phyloP scores from a whole-genome alignment of 1,284 basidiomycete species.

The Irpex sp. region DNA sequence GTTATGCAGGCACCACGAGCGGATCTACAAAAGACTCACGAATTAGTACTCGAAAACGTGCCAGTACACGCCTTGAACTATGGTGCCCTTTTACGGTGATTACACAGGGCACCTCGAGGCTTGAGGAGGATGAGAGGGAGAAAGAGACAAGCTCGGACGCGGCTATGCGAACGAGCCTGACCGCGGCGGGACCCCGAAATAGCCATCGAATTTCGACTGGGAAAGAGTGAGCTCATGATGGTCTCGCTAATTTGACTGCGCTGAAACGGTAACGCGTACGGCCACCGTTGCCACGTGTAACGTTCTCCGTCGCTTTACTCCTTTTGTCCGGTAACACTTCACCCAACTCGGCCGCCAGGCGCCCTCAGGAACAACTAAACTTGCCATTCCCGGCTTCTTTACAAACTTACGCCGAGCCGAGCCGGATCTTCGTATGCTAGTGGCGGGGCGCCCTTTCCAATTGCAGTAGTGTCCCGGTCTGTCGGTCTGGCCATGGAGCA shows the following conservation, averaged over 20 bases:
- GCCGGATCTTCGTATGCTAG: not conserved
- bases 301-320: slow-evolving; percentile 20
- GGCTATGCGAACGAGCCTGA: not conserved
- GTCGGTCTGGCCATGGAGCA: not conserved
- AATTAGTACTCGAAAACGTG: slow-evolving; percentile 10
- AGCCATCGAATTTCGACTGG: slow-evolving; percentile 17
- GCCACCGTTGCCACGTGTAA: slow-evolving; percentile 26
- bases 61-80: not conserved
- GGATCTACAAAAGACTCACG: slow-evolving; percentile 13
- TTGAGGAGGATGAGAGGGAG: slow-evolving; percentile 6
- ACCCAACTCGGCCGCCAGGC: slow-evolving; percentile 13
- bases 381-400: not conserved
- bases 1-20: not conserved
- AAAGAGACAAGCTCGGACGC: not conserved
- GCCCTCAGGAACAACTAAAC: slow-evolving; percentile 7
- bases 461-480: not conserved
- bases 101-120: slow-evolving; percentile 1
- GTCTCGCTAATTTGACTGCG: slow-evolving; percentile 26
- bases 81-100: not conserved
- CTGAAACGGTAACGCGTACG: slow-evolving; percentile 21
- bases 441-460: not conserved
- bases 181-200: slow-evolving; percentile 16
- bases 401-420: slow-evolving; percentile 5
- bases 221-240: slow-evolving; percentile 22
- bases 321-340: slow-evolving; percentile 14